These are phyloP conservation scores for Alternaria arbusti DNA, from an alignment of 2,329 filamentous ascomycete genomes.

Conservation along the genomic window DNA sequence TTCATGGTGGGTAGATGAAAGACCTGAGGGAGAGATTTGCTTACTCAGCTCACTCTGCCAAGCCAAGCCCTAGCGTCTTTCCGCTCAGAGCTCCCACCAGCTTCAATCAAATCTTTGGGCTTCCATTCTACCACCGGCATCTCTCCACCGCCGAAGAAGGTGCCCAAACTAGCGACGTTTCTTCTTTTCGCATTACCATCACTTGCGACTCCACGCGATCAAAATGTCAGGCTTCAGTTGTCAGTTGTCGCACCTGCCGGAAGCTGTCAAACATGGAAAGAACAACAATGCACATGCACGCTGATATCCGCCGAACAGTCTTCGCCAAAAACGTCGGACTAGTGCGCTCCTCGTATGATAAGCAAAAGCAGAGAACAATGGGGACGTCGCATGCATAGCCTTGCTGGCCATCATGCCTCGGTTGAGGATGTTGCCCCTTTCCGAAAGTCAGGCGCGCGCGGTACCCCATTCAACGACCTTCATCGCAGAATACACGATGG, in stretches of 20 bases:
- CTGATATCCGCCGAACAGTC: neutral
- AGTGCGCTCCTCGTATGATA: neutral
- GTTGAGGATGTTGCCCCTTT: neutral
- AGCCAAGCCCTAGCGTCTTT: neutral
- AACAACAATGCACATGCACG: neutral
- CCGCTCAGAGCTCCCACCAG: neutral
- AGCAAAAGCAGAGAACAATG: neutral
- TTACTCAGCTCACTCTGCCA: neutral
- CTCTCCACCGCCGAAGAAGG: fast-evolving
- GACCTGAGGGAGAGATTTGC: neutral
- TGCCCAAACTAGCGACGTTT: neutral
- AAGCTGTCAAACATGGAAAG: neutral
- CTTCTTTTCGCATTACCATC: neutral
- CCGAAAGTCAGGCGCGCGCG: neutral
- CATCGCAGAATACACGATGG: neutral
- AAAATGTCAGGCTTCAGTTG: neutral
- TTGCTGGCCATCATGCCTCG: neutral
- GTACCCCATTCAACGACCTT: neutral
- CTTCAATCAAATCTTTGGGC: neutral
- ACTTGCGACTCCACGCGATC: neutral
- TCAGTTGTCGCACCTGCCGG: neutral
- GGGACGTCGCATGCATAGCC: neutral
- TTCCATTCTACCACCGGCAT: neutral
- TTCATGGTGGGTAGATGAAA: neutral
- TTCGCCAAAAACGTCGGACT: neutral